phyloP scores from a whole-genome alignment of 345 rosid species.

The Crucihimalaya himalaica region DNA sequence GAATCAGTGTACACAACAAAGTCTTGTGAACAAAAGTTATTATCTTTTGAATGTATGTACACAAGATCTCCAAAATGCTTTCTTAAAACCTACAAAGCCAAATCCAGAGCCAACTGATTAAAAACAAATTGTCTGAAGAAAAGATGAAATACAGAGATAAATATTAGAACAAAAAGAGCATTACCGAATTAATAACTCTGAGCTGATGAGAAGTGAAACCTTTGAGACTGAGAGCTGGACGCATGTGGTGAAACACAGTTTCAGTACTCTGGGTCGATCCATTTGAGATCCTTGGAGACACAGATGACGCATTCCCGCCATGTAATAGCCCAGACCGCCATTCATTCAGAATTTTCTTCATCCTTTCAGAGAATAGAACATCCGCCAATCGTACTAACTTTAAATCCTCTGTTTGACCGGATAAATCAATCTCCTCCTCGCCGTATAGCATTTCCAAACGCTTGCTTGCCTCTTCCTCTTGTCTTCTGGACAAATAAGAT shows the following conservation, averaged over 20 bases:
- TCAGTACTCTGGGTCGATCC: slow-evolving; percentile 46
- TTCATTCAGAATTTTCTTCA: slow-evolving; percentile 61
- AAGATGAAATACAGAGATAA: background rate
- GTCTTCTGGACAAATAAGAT: slow-evolving; percentile 90
- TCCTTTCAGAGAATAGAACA: slow-evolving; percentile 78
- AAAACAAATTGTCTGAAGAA: background rate
- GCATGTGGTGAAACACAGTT: slow-evolving; percentile 67
- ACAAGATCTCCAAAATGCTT: slow-evolving; percentile 82
- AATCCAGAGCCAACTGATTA: background rate
- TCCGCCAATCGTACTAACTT: slow-evolving; percentile 55
- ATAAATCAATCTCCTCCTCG: slow-evolving; percentile 37
- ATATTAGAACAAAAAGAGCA: background rate
- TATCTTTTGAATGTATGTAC: slow-evolving; percentile 46
- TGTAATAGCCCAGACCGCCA: slow-evolving; percentile 65
- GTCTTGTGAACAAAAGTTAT: slow-evolving; percentile 45
- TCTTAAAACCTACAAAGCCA: slow-evolving; percentile 50
- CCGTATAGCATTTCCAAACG: slow-evolving; percentile 38
- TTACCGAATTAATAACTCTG: slow-evolving; percentile 68
- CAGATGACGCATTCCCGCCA: slow-evolving; percentile 36
- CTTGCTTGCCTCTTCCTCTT: slow-evolving; percentile 59
- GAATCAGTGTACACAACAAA: slow-evolving; percentile 72
- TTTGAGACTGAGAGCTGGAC: slow-evolving; percentile 67
- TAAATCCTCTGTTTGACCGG: slow-evolving; percentile 41
- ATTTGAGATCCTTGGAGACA: slow-evolving; percentile 25
- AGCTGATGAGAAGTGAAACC: slow-evolving; percentile 87